phyloP scores from a whole-genome alignment of 805 yeast genomes.

The Pichia californica region DNA sequence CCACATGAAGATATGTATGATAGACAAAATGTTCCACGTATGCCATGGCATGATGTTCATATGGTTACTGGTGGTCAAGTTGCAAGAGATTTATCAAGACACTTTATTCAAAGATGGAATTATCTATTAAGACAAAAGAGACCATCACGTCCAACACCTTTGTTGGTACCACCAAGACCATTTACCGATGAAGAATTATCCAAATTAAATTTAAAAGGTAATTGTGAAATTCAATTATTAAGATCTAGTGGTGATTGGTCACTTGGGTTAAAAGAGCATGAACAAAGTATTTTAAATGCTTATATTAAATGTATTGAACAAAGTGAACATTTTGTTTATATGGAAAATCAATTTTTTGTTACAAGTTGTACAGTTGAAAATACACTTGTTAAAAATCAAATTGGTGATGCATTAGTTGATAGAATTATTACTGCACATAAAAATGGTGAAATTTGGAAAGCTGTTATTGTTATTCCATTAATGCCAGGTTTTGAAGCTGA shows the following conservation, averaged over 20 bases:
- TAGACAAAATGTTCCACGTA: conserved; percentile 71
- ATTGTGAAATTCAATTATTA: conserved; percentile 86
- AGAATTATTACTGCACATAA: conserved; percentile 84
- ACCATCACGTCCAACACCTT: conserved; percentile 90
- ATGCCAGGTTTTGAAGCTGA: conserved; percentile 97
- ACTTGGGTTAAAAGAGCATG: conserved; percentile 76
- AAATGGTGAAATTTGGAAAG: conserved; percentile 77
- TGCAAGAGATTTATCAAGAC: conserved; percentile 88
- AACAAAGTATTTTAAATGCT: conserved; percentile 87
- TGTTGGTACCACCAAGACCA: conserved; percentile 89
- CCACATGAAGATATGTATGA: conserved; percentile 94
- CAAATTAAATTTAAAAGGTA: conserved; percentile 59
- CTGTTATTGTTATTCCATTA: conserved; percentile 84
- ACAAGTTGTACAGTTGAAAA: conserved; percentile 87
- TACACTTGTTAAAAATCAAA: conserved; percentile 73
- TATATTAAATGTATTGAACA: conserved; percentile 85
- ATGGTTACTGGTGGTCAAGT: conserved; percentile 93
- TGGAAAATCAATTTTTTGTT: conserved; percentile 92
- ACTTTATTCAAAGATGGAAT: conserved; percentile 97
- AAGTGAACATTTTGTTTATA: conserved; percentile 86
- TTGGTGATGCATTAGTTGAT: conserved; percentile 97
- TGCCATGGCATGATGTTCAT: conserved; percentile 99
- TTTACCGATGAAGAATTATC: conserved; percentile 65
- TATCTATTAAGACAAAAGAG: conserved; percentile 86
- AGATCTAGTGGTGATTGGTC: conserved; percentile 95